phyloP scores from a whole-genome alignment of 2,329 filamentous ascomycete genomes.

The Bipolaris victoriae region DNA sequence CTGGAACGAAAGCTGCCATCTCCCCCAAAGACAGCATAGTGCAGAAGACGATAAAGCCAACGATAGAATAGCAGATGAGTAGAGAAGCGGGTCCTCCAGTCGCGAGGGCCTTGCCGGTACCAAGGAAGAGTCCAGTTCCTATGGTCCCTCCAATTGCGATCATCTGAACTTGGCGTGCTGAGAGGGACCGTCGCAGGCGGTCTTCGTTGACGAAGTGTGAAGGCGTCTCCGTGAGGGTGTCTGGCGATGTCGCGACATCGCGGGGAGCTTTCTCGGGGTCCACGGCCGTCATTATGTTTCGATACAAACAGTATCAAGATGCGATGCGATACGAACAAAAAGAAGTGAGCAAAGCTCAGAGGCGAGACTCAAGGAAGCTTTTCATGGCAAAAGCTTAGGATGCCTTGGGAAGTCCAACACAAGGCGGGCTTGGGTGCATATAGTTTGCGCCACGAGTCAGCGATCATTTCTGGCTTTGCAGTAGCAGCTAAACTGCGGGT shows the following conservation, averaged over 20 bases:
- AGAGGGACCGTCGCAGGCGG: constrained; percentile 33
- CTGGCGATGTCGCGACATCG: constrained; percentile 19
- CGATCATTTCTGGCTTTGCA: constrained; percentile 2
- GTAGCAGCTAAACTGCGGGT: constrained; percentile 11
- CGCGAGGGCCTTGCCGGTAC: constrained; percentile 60
- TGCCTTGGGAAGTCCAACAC: constrained; percentile 1
- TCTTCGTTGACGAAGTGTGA: constrained; percentile 31
- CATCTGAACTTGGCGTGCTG: constrained; percentile 63
- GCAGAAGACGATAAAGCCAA: constrained; percentile 38
- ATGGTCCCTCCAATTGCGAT: constrained; percentile 67
- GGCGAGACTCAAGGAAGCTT: constrained; percentile 21
- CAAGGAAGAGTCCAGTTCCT: constrained; percentile 66
- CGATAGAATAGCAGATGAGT: constrained; percentile 48
- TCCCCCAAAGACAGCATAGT: constrained; percentile 49
- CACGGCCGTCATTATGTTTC: constrained; percentile 12
- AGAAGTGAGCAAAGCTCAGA: background rate
- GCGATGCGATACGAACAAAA: background rate
- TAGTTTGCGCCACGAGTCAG: constrained; percentile 14
- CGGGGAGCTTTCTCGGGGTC: constrained; percentile 27
- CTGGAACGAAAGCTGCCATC: constrained; percentile 48
- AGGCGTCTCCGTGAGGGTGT: constrained; percentile 15
- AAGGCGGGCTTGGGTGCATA: background rate
- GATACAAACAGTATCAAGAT: background rate
- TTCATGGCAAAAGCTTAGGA: constrained; percentile 30
- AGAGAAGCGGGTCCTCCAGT: constrained; percentile 51